Base-by-base conservation (phyloP, 768 basidiomycete species). In the Lactarius tabidus region DNA sequence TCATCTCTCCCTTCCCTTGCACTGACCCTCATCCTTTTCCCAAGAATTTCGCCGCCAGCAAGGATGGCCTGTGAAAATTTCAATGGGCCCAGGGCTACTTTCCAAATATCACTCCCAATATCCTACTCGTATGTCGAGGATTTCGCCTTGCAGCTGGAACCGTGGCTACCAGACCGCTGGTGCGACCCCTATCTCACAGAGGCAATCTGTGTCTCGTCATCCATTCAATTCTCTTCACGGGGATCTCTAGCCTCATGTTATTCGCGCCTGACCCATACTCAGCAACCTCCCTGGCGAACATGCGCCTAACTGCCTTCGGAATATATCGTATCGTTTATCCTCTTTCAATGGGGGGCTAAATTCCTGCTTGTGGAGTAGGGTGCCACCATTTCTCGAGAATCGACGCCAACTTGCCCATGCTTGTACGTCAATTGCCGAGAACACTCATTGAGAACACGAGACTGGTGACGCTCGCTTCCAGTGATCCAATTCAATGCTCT, bases 371-470 rank as follows among this genome's bases (percentile, higher is more conserved):
- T 53, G 56, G 65, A 29, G 29, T 54, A 66, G 39, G 65, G 57
- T 62, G 33, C 29, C 55, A 38, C 39, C 15, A 36, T 31, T 31
- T 28, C 29, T 62, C 41, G 33, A 54, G 26, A 29, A 51, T 26
- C 41, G 20, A 52, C 26, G 18, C 31, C 20, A 58, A 39, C 45
- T 29, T 65, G 36, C 18, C 51, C 28, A 23, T 51, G 20, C 45
- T 48, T 26, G 57, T 61, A 51, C 52, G 48, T 43, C 60, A 58
- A 53, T 38, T 43, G 56, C 57, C 60, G 57, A 62, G 54, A 26
- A 36, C 14, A 54, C 56, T 62, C 60, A 45, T 62, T 57, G 60
- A 58, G 56, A 53, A 62, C 65, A 66, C 60, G 65, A 58, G 65
- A 57, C 57, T 20, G 3, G 31, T 65, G 60, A 66, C 48, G 60